A percentile compares a stretch with the other conserved stretches of the same genome.
phyloP scores from a whole-genome alignment of 23 red algal species.

The Chondrus crispus region DNA sequence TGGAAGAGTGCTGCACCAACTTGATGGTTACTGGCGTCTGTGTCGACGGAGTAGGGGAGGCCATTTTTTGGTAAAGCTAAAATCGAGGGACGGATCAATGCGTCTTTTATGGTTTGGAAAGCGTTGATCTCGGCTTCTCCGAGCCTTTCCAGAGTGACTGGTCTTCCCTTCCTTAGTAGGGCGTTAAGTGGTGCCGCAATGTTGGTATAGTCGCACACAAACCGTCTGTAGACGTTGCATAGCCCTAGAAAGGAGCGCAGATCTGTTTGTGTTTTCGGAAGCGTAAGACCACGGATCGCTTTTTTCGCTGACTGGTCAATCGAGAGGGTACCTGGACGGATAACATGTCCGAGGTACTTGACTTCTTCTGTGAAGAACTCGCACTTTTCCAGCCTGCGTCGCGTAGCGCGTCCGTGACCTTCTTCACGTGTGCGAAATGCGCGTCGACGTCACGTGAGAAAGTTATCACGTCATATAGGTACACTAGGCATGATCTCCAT shows the following conservation, averaged over 20 bases:
- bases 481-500: neutral
- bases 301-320: neutral
- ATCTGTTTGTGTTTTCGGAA: neutral
- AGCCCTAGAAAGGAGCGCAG: conserved; percentile 17
- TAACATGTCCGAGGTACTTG: neutral
- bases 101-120: neutral
- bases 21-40: neutral
- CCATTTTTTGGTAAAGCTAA: neutral
- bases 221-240: conserved; percentile 1
- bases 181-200: conserved; percentile 13
- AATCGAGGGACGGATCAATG: neutral
- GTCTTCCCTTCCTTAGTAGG: conserved; percentile 1
- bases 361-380: neutral
- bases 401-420: neutral
- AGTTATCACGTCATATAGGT: conserved; percentile 13
- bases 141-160: neutral
- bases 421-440: neutral
- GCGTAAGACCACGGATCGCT: neutral
- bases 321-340: neutral
- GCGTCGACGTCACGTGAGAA: neutral
- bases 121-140: neutral
- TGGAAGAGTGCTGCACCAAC: neutral
- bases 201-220: neutral
- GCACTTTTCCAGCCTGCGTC: neutral
- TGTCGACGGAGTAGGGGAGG: neutral